Evolutionary conservation across 1,284 basidiomycete genomes (phyloP).

Genomic region (Cystobasidium sp.): DNA sequence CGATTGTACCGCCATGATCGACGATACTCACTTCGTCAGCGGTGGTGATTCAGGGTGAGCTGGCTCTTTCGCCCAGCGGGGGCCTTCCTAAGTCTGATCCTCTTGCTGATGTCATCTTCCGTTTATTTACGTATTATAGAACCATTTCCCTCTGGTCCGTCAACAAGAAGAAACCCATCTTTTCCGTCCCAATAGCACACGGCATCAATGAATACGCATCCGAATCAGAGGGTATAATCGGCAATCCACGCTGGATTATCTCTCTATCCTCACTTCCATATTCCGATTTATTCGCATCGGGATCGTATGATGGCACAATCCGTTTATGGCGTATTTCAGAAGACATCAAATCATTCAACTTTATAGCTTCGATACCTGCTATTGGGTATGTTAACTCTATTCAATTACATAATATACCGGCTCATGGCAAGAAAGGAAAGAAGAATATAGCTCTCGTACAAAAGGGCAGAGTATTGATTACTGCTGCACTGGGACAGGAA

Average conservation of each 20-base stretch:
- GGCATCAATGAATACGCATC: constrained; percentile 74
- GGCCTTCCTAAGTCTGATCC: constrained; percentile 21
- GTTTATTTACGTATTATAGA: constrained; percentile 58
- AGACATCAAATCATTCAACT: constrained; percentile 74
- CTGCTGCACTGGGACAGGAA: constrained; percentile 84
- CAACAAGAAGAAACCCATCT: constrained; percentile 95
- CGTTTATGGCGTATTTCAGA: constrained; percentile 85
- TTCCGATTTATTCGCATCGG: constrained; percentile 88
- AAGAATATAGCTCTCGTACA: constrained; percentile 46
- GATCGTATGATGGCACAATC: constrained; percentile 89
- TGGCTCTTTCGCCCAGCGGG: constrained; percentile 3
- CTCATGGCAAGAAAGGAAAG: constrained; percentile 40
- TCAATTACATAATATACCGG: constrained; percentile 68
- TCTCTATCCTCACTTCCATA: constrained; percentile 79
- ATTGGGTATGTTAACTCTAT: constrained; percentile 87
- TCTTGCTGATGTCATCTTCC: neutral
- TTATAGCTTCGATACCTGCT: constrained; percentile 62
- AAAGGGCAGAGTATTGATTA: constrained; percentile 65
- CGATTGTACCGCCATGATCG: constrained; percentile 91
- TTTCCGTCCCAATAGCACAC: constrained; percentile 80
- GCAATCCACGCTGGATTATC: constrained; percentile 84
- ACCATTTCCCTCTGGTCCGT: constrained; percentile 89
- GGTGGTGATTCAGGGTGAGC: constrained; percentile 93
- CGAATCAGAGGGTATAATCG: constrained; percentile 72
- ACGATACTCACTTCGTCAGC: constrained; percentile 87